These are phyloP conservation scores for Paralagenidium karlingii DNA, from an alignment of 352 stramenopile genomes.

Conservation along the genomic window DNA sequence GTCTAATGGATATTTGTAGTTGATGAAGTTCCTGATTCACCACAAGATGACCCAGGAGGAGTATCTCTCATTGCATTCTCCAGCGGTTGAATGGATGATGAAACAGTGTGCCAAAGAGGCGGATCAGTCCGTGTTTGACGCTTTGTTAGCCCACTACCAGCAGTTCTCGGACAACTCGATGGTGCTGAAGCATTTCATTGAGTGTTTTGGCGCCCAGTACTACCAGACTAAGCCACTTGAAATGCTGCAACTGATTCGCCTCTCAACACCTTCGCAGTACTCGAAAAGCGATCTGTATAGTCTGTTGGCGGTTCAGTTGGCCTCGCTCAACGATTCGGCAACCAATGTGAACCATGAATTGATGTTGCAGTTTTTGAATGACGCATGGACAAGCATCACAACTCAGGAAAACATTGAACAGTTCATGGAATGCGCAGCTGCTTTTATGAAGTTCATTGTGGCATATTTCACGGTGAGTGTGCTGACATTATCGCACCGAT, in stretches of 20 bases:
- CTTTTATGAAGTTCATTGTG: conserved; percentile 78
- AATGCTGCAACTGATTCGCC: conserved; percentile 63
- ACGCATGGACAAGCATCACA: conserved; percentile 74
- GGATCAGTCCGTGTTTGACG: conserved; percentile 35
- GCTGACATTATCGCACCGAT: neutral
- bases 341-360: conserved; percentile 9
- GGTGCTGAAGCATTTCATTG: conserved; percentile 79
- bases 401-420: conserved; percentile 46
- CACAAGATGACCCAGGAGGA: conserved; percentile 43
- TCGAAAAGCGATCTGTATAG: conserved; percentile 64
- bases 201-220: conserved; percentile 47
- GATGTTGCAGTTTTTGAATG: conserved; percentile 75
- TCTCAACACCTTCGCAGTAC: conserved; percentile 30
- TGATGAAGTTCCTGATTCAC: neutral
- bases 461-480: conserved; percentile 53
- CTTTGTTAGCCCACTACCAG: conserved; percentile 65
- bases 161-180: conserved; percentile 80
- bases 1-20: no score
- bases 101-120: conserved; percentile 41
- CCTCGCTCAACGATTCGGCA: conserved; percentile 2
- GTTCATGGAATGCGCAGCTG: conserved; percentile 76
- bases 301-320: conserved; percentile 48
- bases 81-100: conserved; percentile 80
- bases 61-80: conserved; percentile 71
- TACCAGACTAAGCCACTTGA: conserved; percentile 36